A percentile compares a stretch with the other conserved stretches of the same genome.
Conservation (phyloP, 768 basidiomycete genomes). For the Phlebiopsis gigantea region DNA sequence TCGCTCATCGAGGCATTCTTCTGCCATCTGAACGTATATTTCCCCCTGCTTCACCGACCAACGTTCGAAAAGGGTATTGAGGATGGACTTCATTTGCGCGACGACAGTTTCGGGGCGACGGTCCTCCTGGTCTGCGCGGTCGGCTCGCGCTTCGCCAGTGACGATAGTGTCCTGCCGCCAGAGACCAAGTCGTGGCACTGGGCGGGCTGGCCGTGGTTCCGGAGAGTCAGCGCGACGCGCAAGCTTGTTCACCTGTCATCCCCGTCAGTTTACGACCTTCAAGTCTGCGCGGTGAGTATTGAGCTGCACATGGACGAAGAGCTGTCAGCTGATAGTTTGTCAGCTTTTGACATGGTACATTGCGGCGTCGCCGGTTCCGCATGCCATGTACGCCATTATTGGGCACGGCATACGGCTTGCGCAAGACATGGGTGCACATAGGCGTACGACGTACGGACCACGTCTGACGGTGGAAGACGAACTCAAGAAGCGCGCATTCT, state of each 20-base stretch:
- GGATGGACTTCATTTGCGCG: constrained; percentile 27
- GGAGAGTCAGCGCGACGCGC: constrained; percentile 50
- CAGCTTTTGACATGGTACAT: constrained; percentile 4
- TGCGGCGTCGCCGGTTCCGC: constrained; percentile 2
- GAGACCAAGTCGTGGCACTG: constrained; percentile 1
- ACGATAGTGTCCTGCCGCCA: constrained; percentile 30
- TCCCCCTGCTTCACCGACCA: constrained; percentile 37
- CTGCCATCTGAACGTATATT: constrained; percentile 25
- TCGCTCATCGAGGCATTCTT: constrained; percentile 41
- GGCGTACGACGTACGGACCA: constrained; percentile 48
- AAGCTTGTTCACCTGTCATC: constrained; percentile 40
- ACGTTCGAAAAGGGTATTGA: constrained; percentile 21
- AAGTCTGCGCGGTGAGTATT: constrained; percentile 41
- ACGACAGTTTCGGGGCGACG: constrained; percentile 30
- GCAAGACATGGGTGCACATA: constrained; percentile 73
- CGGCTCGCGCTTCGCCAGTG: constrained; percentile 38
- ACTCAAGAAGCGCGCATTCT: constrained; percentile 76
- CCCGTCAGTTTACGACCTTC: constrained; percentile 60
- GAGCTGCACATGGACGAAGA: neutral
- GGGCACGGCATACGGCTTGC: constrained; percentile 43
- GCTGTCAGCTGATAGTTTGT: neutral
- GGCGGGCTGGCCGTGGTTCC: constrained; percentile 37
- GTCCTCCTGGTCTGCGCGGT: constrained; percentile 42
- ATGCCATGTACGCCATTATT: constrained; percentile 15
- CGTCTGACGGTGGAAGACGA: constrained; percentile 53